phyloP scores from a whole-genome alignment of 2,329 filamentous ascomycete genomes.

The Phoma herbarum region DNA sequence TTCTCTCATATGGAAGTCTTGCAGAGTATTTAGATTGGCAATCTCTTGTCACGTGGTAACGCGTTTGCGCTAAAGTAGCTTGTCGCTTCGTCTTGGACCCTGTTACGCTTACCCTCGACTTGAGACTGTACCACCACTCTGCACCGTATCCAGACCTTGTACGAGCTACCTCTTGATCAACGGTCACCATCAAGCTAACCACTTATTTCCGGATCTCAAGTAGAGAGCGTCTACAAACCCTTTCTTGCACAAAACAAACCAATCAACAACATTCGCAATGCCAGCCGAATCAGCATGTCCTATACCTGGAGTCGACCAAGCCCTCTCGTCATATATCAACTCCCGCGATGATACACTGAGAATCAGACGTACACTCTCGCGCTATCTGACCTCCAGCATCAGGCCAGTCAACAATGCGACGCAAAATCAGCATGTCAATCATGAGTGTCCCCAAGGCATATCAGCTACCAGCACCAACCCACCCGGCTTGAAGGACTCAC shows the following conservation, averaged over 20 bases:
- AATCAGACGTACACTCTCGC: slow-evolving; percentile 47
- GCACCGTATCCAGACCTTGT: slow-evolving; percentile 1
- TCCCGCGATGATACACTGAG: slow-evolving; percentile 49
- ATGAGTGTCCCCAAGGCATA: slow-evolving; percentile 39
- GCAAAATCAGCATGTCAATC: slow-evolving; percentile 45
- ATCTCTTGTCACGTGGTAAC: slow-evolving; percentile 10
- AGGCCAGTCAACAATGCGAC: slow-evolving; percentile 38
- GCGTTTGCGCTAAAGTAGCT: slow-evolving; percentile 10
- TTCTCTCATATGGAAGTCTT: neutral
- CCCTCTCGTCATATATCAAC: slow-evolving; percentile 48
- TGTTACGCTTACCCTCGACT: slow-evolving; percentile 7
- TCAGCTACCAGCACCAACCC: slow-evolving; percentile 38
- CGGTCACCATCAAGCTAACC: neutral
- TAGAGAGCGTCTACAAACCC: too few species aligned
- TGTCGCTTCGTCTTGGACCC: slow-evolving; percentile 6
- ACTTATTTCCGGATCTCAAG: neutral
- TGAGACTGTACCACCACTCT: slow-evolving; percentile 17
- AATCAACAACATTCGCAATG: slow-evolving; percentile 23
- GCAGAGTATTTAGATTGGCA: neutral
- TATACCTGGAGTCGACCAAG: slow-evolving; percentile 49
- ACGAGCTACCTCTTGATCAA: neutral
- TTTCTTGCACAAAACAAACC: slow-evolving; percentile 3
- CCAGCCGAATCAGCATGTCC: slow-evolving; percentile 44
- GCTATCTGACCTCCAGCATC: slow-evolving; percentile 43
- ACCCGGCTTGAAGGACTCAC: slow-evolving; percentile 53